Base-by-base conservation (phyloP, 257 asterid species). In the Scutellaria minor region DNA sequence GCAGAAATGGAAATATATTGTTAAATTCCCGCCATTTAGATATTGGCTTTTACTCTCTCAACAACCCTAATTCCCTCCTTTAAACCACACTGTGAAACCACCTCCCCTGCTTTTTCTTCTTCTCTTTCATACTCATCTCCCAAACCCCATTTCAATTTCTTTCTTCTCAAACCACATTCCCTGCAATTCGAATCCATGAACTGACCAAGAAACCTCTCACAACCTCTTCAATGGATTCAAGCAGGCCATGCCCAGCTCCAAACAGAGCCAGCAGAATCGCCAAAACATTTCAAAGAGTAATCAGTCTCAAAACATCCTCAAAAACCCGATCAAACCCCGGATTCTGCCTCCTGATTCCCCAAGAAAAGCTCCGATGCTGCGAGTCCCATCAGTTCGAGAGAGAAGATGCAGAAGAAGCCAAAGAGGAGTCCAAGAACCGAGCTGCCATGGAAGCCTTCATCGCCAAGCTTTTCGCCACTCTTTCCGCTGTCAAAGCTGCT, bases 391-490 rank as follows among this genome's bases (percentile, higher is more conserved):
- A 78, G 14, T 80, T 91, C n/a, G 79, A 82, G 68, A 83, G 76
- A 27, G 95, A 91, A 27, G 85, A 89, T 9, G 81, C 71, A 1
- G 90, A 83, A 1, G 89, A 83, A 12, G 85, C 88, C 9, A 88
- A 86, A n/a, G 87, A 79, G 46, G 89, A 87, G 69, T 65, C 77
- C 1, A 83, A 58, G 41, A 84, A 77, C 80, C 84, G 86, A 62
- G 99, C 97, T 3, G 89, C 88, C 8, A 42, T 89, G 79, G 99
- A 88, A 65, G 99, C 99, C 12, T 94, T 91, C 75, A 77, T 88
- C 47, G 97, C 99, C 48, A 94, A 89, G 79, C 90, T 94, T 48
- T 94, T 94, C 78, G 99, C 99, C 47, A 83, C 97, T 1, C 44
- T 91, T 71, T 94, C 99, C 0, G 81, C 97, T 2, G 83, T 83